Evolutionary conservation across 108 stramenopile species (phyloP).

Genomic region (Cylindrotheca closterium): DNA sequence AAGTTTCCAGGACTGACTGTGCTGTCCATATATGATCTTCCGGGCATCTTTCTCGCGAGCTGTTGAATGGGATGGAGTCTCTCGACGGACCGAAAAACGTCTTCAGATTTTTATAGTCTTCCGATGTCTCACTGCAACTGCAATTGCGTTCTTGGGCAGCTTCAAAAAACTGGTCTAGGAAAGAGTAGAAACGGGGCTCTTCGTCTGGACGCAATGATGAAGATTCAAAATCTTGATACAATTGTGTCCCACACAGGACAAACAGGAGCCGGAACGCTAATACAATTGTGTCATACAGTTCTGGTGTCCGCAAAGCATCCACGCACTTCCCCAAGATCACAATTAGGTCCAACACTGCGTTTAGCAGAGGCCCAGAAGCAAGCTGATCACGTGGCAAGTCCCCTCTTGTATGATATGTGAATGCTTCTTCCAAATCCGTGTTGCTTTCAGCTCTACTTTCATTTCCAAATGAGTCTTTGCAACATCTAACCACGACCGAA

Average conservation of each 20-base stretch:
- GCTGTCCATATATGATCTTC: constrained; percentile 40
- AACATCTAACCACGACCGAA: constrained; percentile 39
- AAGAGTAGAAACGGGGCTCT: constrained; percentile 3
- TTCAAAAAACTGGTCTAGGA: constrained; percentile 27
- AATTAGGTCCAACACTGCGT: constrained; percentile 46
- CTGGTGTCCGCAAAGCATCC: constrained; percentile 48
- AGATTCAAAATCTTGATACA: constrained; percentile 64
- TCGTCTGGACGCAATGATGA: constrained; percentile 10
- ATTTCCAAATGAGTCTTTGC: not conserved
- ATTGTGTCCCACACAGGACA: constrained; percentile 70
- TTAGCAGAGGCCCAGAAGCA: constrained; percentile 43
- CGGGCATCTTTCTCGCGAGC: constrained; percentile 4
- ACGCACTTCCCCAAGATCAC: constrained; percentile 8
- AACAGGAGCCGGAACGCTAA: constrained; percentile 57
- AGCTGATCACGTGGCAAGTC: constrained; percentile 30
- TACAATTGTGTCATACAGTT: constrained; percentile 68
- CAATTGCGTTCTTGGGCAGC: not conserved
- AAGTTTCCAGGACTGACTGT: constrained; percentile 33
- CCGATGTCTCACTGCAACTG: not conserved
- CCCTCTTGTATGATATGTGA: constrained; percentile 31
- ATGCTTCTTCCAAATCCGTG: constrained; percentile 24
- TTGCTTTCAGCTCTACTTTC: not conserved
- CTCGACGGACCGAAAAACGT: constrained; percentile 15
- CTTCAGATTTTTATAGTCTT: constrained; percentile 14
- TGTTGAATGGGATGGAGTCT: constrained; percentile 5